A percentile compares a stretch with the other conserved stretches of the same genome.
phyloP scores from a whole-genome alignment of 176 grass and related monocot genomes.

The Oryza meyeriana region DNA sequence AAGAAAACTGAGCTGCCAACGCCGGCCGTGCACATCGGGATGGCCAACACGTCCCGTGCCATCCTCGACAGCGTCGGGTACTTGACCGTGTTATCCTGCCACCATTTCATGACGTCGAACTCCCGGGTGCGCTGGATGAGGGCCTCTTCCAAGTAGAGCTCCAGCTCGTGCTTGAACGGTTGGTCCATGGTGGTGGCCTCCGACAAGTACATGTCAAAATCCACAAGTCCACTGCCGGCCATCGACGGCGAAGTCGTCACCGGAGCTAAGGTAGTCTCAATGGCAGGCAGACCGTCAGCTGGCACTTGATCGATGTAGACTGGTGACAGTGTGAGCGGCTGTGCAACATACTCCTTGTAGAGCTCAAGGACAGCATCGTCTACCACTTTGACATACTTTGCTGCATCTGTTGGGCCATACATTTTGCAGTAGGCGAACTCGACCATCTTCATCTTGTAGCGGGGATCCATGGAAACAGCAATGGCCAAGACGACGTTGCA shows the following conservation, averaged over 20 bases:
- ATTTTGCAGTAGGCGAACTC: conserved; percentile 53
- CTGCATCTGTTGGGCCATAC: conserved; percentile 21
- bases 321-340: conserved; percentile 21
- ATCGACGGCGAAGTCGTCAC: background rate
- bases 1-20: conserved; percentile 30
- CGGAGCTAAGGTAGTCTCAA: background rate
- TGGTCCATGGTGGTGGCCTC: conserved; percentile 14
- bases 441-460: conserved; percentile 53
- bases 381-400: conserved; percentile 45
- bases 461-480: conserved; percentile 58
- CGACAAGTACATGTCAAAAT: conserved; percentile 44
- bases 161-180: conserved; percentile 39
- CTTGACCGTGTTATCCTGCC: conserved; percentile 38
- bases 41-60: conserved; percentile 39
- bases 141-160: conserved; percentile 55
- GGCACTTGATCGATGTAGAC: conserved; percentile 3
- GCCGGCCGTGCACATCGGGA: conserved; percentile 34
- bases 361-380: conserved; percentile 41
- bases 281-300: background rate
- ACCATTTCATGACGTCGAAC: conserved; percentile 55
- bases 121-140: conserved; percentile 27
- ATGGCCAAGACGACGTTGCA: conserved; percentile 52
- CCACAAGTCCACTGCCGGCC: conserved; percentile 8
- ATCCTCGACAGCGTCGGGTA: conserved; percentile 53
- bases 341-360: conserved; percentile 36